Conservation (phyloP, 2,329 filamentous ascomycete genomes). For the Diplodia corticola region DNA sequence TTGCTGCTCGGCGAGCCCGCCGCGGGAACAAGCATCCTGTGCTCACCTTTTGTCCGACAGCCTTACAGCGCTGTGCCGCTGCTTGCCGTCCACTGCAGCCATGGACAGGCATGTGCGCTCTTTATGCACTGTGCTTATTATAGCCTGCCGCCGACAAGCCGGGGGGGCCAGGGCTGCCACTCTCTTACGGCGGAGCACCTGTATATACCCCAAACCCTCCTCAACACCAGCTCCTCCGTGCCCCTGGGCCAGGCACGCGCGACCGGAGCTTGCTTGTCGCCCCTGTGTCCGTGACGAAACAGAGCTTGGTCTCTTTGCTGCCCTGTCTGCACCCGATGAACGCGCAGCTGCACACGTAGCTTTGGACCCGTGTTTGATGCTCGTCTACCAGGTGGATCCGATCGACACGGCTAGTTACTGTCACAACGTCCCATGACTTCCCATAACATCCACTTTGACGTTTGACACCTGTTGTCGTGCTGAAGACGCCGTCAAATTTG, state of each 20-base stretch:
- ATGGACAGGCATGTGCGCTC: constrained; percentile 10
- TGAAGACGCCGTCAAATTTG: not conserved
- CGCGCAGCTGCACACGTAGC: constrained; percentile 15
- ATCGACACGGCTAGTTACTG: constrained; percentile 8
- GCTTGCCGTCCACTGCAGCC: constrained; percentile 3
- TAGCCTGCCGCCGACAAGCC: not conserved
- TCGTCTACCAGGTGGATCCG: constrained; percentile 5
- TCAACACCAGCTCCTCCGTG: not conserved
- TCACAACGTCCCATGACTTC: constrained; percentile 6
- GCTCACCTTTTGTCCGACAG: constrained; percentile 2
- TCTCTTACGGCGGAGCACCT: constrained; percentile 4
- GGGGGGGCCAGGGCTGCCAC: not conserved
- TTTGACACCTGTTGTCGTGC: not conserved
- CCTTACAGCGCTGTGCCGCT: constrained; percentile 13
- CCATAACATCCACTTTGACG: not conserved
- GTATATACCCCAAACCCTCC: not conserved
- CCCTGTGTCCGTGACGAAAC: not conserved
- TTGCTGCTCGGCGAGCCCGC: not conserved
- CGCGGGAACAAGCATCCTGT: constrained; percentile 7
- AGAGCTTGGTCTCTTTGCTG: not conserved
- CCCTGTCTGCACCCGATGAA: not conserved
- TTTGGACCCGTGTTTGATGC: constrained; percentile 8
- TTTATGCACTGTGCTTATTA: constrained; percentile 18
- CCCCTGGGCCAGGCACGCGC: not conserved
- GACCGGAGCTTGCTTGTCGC: not conserved